Evolutionary conservation across 2,329 filamentous ascomycete genomes (phyloP).

Genomic region (Pezicula neosporulosa): DNA sequence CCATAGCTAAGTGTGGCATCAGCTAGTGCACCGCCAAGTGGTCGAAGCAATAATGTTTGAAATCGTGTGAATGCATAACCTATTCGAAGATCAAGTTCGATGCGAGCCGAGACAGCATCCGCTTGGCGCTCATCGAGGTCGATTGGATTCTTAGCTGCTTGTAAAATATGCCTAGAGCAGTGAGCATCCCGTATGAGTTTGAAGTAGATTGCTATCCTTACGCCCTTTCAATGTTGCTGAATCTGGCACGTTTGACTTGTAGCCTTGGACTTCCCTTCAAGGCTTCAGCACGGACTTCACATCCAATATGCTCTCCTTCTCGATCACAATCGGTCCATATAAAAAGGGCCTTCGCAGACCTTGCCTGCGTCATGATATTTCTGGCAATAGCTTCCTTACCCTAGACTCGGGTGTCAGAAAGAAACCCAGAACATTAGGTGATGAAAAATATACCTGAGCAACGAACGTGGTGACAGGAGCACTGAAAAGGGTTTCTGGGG

Average conservation of each 20-base stretch:
- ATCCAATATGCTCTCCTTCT: slow-evolving; percentile 94
- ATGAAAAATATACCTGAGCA: slow-evolving; percentile 49
- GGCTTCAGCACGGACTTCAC: slow-evolving; percentile 83
- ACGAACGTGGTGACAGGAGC: slow-evolving; percentile 71
- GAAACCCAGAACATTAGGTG: slow-evolving; percentile 9
- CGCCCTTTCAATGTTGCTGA: slow-evolving; percentile 95
- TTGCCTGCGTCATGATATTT: slow-evolving; percentile 81
- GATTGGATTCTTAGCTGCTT: slow-evolving; percentile 74
- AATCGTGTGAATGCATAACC: slow-evolving; percentile 91
- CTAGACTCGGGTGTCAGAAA: slow-evolving; percentile 35
- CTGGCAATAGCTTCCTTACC: slow-evolving; percentile 77
- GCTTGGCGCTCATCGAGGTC: slow-evolving; percentile 82
- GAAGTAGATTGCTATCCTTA: slow-evolving; percentile 38
- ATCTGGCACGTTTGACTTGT: slow-evolving; percentile 79
- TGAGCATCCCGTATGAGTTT: slow-evolving; percentile 11
- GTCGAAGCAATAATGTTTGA: slow-evolving; percentile 74
- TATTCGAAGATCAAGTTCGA: slow-evolving; percentile 89
- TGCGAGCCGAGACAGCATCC: slow-evolving; percentile 81
- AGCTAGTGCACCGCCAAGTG: slow-evolving; percentile 64
- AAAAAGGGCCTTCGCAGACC: slow-evolving; percentile 69
- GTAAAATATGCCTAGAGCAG: slow-evolving; percentile 70
- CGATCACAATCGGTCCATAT: slow-evolving; percentile 99
- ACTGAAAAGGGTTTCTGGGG: slow-evolving; percentile 75
- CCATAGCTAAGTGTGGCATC: slow-evolving; percentile 76
- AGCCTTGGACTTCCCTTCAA: slow-evolving; percentile 69